Percentiles rank a stretch among this genome's conserved stretches.
Conservation (phyloP, 306 rosid genomes). For the Quercus agrifolia region DNA sequence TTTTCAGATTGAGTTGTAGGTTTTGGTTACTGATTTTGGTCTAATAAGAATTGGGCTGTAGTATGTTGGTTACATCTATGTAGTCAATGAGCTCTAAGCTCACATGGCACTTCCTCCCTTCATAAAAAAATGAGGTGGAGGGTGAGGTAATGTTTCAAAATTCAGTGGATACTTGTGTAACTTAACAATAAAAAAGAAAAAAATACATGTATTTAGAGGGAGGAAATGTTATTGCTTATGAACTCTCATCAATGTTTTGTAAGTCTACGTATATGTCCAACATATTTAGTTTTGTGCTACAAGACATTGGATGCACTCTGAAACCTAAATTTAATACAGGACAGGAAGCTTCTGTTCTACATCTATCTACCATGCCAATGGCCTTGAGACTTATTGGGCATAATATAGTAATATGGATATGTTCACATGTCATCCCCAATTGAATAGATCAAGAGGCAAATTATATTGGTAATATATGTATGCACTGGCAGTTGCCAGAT, state of each 20-base stretch:
- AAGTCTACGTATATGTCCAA: not conserved
- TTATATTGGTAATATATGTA: not conserved
- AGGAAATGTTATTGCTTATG: not conserved
- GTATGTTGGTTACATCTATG: not conserved
- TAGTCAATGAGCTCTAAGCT: not conserved
- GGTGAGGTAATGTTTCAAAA: too few species aligned
- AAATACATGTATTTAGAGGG: too few species aligned
- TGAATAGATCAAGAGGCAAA: not conserved
- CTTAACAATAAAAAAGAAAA: too few species aligned
- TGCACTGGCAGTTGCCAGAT: not conserved
- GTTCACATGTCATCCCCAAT: not conserved
- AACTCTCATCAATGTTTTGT: not conserved
- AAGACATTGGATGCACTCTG: too few species aligned
- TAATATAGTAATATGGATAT: not conserved
- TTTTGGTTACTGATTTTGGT: not conserved
- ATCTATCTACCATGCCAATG: not conserved
- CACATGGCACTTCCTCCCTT: too few species aligned
- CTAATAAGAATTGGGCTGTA: not conserved
- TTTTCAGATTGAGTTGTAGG: not conserved
- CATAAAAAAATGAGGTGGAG: too few species aligned
- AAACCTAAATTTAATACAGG: not conserved
- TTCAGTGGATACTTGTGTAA: too few species aligned
- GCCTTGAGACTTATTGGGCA: not conserved
- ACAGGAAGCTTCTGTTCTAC: not conserved
- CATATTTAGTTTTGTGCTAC: too few species aligned